A percentile compares a stretch with the other conserved stretches of the same genome.
These are phyloP conservation scores for Emmonsiellopsis sp. DNA, from an alignment of 2,329 filamentous ascomycete genomes.

Conservation along the genomic window DNA sequence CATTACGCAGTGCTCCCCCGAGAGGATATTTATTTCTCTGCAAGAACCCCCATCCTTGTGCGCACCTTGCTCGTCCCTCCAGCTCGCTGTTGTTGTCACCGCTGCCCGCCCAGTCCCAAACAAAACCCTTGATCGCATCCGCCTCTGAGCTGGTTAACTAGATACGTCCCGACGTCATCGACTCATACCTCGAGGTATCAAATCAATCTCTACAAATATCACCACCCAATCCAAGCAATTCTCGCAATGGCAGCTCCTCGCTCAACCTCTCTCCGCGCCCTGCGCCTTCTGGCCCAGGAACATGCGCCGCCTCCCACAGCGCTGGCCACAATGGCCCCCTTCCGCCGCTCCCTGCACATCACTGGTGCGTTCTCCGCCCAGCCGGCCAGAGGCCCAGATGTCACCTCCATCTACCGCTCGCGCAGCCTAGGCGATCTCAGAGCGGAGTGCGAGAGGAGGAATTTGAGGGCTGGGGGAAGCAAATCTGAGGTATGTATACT, in stretches of 20 bases:
- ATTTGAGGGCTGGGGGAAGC: constrained; percentile 36
- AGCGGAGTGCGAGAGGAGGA: constrained; percentile 41
- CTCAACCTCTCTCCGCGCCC: constrained; percentile 35
- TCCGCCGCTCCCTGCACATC: constrained; percentile 47
- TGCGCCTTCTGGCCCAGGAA: constrained; percentile 34
- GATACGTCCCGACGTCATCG: too few relatives aligned
- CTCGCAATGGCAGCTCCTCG: constrained; percentile 35
- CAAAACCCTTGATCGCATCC: too few relatives aligned
- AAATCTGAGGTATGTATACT: constrained; percentile 38
- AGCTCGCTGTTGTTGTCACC: not conserved
- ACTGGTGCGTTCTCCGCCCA: constrained; percentile 50
- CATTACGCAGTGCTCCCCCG: not conserved
- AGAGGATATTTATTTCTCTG: not conserved
- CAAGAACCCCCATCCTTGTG: too few relatives aligned
- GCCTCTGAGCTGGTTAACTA: too few relatives aligned
- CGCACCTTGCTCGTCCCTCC: too few relatives aligned
- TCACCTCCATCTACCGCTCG: constrained; percentile 41
- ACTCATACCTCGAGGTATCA: not conserved
- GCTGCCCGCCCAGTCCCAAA: too few relatives aligned
- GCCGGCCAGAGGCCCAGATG: constrained; percentile 40
- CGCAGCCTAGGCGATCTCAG: constrained; percentile 43
- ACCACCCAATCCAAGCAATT: not conserved
- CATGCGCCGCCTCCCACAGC: constrained; percentile 14
- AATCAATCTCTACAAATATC: not conserved
- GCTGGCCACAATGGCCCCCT: constrained; percentile 13